Evolutionary conservation across 257 asterid species (phyloP).

Genomic region (Dorcoceras hygrometricum): DNA sequence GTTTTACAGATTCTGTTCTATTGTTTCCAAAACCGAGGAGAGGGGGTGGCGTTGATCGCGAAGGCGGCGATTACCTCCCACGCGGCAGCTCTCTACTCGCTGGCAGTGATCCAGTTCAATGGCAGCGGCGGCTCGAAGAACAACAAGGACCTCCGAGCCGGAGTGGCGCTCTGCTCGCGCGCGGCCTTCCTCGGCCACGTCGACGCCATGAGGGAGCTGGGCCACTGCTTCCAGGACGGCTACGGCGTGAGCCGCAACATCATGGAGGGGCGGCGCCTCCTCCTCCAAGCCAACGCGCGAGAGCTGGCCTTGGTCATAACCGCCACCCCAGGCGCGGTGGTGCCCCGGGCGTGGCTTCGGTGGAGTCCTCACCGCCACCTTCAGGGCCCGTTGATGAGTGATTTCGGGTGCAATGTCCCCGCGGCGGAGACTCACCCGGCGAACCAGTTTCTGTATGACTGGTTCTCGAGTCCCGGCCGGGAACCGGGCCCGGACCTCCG

Average conservation of each 20-base stretch:
- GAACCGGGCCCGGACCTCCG: constrained; percentile 59
- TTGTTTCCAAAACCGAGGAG: constrained; percentile 74
- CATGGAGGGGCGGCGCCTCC: constrained; percentile 79
- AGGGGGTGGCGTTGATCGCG: constrained; percentile 91
- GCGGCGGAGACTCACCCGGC: constrained; percentile 79
- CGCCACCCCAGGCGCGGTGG: constrained; percentile 47
- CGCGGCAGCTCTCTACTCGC: constrained; percentile 90
- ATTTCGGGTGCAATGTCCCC: constrained; percentile 90
- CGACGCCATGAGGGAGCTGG: constrained; percentile 93
- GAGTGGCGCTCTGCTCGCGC: constrained; percentile 88
- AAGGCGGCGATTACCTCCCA: constrained; percentile 88
- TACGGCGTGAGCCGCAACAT: constrained; percentile 90
- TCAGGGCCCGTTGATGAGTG: constrained; percentile 71
- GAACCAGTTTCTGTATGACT: constrained; percentile 60
- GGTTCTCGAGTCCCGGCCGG: constrained; percentile 45
- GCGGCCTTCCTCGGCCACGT: constrained; percentile 92
- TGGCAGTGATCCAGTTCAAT: constrained; percentile 87
- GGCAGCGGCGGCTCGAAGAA: constrained; percentile 94
- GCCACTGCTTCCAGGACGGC: constrained; percentile 97
- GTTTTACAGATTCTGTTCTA: constrained; percentile 80
- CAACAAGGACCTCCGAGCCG: constrained; percentile 89
- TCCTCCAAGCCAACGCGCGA: constrained; percentile 97
- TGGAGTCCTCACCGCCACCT: constrained; percentile 55
- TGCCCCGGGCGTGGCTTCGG: constrained; percentile 55
- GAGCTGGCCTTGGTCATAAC: constrained; percentile 71